Evolutionary conservation across 305 asterid species (phyloP).

Genomic region (Coffea humblotiana): DNA sequence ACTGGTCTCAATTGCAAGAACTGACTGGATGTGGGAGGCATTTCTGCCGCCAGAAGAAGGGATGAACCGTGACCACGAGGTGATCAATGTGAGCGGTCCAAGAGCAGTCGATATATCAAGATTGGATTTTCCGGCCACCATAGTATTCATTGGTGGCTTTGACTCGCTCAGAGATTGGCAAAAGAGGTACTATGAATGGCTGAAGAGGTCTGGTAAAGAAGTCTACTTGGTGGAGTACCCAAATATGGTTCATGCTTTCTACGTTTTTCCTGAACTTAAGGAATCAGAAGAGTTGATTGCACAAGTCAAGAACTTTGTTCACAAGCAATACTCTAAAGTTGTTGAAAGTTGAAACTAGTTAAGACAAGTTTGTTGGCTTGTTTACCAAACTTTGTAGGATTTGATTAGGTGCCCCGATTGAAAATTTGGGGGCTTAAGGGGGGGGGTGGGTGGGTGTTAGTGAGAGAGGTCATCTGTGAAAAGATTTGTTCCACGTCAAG

Average conservation of each 20-base stretch:
- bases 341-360: neutral
- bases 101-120: slow-evolving; percentile 60
- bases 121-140: slow-evolving; percentile 56
- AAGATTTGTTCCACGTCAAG: too few species aligned
- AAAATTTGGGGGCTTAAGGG: too few species aligned
- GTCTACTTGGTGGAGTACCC: slow-evolving; percentile 65
- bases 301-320: slow-evolving; percentile 43
- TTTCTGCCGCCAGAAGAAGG: slow-evolving; percentile 42
- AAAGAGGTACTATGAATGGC: slow-evolving; percentile 63
- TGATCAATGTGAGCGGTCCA: slow-evolving; percentile 75
- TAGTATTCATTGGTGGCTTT: slow-evolving; percentile 73
- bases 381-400: neutral
- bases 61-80: slow-evolving; percentile 64
- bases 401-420: neutral
- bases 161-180: slow-evolving; percentile 87
- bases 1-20: slow-evolving; percentile 36
- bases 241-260: slow-evolving; percentile 70
- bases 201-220: slow-evolving; percentile 61
- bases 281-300: slow-evolving; percentile 51
- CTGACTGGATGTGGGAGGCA: slow-evolving; percentile 83
- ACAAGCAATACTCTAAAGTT: slow-evolving; percentile 37
- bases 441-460: too few species aligned
- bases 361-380: neutral
- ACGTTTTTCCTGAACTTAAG: slow-evolving; percentile 60
- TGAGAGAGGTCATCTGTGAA: too few species aligned